These are phyloP conservation scores for Cordyceps militaris DNA, from an alignment of 2,329 filamentous ascomycete genomes.

Conservation along the genomic window DNA sequence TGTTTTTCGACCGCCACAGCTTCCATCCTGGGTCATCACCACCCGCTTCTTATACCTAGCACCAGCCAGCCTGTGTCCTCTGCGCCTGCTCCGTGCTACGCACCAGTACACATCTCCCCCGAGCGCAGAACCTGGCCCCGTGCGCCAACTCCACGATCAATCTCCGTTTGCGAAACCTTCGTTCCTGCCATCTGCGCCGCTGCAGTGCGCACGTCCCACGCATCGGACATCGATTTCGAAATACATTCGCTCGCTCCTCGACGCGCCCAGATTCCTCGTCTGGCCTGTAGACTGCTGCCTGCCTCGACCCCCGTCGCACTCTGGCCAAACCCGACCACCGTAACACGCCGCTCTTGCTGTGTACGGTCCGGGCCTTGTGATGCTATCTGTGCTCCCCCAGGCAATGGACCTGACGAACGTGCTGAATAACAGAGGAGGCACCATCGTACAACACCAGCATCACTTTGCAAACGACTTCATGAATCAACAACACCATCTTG, in stretches of 20 bases:
- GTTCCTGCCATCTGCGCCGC: not conserved
- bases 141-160: slow-evolving; percentile 7
- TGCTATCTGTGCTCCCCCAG: slow-evolving; percentile 38
- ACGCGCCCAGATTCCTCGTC: not conserved
- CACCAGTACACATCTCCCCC: not conserved
- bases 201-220: not conserved
- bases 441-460: slow-evolving; percentile 24
- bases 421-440: slow-evolving; percentile 42
- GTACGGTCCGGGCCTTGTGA: slow-evolving; percentile 19
- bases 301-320: not conserved
- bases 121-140: slow-evolving; percentile 3
- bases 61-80: slow-evolving; percentile 1
- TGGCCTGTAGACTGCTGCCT: not conserved
- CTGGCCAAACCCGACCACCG: not conserved
- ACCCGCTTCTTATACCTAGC: not conserved
- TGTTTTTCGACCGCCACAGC: not conserved
- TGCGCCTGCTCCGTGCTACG: slow-evolving; percentile 7
- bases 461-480: slow-evolving; percentile 26
- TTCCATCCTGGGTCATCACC: not conserved
- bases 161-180: not conserved
- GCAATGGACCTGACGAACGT: slow-evolving; percentile 48
- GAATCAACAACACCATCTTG: slow-evolving; percentile 26
- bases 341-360: slow-evolving; percentile 11
- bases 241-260: not conserved
- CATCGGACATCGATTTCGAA: not conserved